Evolutionary conservation across 306 rosid genomes (phyloP), one percentile per base, ranked within the genome.

Genomic region (Vigna mungo): DNA sequence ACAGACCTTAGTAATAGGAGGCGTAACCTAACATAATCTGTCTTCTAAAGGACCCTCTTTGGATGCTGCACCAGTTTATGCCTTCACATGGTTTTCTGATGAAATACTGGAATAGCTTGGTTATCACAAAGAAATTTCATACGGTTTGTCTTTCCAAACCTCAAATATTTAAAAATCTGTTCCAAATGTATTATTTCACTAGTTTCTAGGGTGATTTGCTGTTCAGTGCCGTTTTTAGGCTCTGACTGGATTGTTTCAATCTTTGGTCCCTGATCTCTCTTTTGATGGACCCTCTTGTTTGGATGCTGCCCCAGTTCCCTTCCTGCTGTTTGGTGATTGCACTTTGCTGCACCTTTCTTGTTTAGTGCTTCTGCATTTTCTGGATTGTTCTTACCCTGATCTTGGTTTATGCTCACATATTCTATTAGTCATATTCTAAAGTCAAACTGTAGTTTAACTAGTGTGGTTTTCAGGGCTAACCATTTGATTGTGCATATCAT

Each of bases 361-460:
- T 60, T 30, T 59, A 27, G 41, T 60, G 67, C 6, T 60, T 32
- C 21, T 25, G 65, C 41, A 7, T 60, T 60, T 32, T 60, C 67
- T 14, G 44, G 67, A 32, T 60, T 60, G 66, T 60, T 60, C 43
- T 60, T 60, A 16, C 21, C 13, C 21, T 32, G 16, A 60, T 13
- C 9, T 59, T 9, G 44, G 47, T 41, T 66, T 43, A 21, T 43
- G 54, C 21, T 66, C 54, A 21, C 37, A 4, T 66, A 11, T 41
- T 52, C 53, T 43, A 49, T 39, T 58, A 49, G 61, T 59, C 71
- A 48, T 48, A 21, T 16, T 69, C 54, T 60, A 36, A 78, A 61
- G 70, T 67, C 68, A 48, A 58, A 34, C 23, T 48, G 25, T 69
- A 47, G 63, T 59, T 37, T 70, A 16, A 78, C 71, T 21, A 2